A percentile compares a stretch with the other conserved stretches of the same genome.
Evolutionary conservation across 495 filamentous ascomycete genomes (phyloP).

Genomic region (Annulohypoxylon maeteangense): DNA sequence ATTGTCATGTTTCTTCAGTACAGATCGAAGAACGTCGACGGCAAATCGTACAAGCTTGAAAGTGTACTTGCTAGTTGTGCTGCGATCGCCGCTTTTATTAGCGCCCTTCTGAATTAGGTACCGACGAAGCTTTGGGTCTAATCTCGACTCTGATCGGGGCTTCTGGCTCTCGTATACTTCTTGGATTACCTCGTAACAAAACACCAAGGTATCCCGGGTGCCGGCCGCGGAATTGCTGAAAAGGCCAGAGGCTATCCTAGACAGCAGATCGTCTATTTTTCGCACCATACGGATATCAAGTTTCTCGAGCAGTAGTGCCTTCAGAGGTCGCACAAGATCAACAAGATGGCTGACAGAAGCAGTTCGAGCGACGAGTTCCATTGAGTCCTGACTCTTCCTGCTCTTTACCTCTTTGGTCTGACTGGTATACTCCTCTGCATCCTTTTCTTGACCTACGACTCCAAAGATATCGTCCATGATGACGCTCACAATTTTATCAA

Average conservation of each 20-base stretch:
- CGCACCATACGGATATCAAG: slow-evolving; percentile 79
- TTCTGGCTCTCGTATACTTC: slow-evolving; percentile 75
- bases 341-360: slow-evolving; percentile 79
- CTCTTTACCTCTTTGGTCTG: slow-evolving; percentile 98
- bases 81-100: slow-evolving; percentile 72
- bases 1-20: slow-evolving; percentile 81
- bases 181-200: slow-evolving; percentile 93
- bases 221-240: slow-evolving; percentile 79
- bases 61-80: slow-evolving; percentile 75
- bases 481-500: slow-evolving; percentile 77
- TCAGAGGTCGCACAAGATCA: slow-evolving; percentile 78
- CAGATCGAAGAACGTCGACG: slow-evolving; percentile 82
- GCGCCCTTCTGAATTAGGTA: slow-evolving; percentile 82
- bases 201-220: slow-evolving; percentile 81
- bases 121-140: slow-evolving; percentile 70
- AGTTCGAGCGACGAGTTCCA: slow-evolving; percentile 88
- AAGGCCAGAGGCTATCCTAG: slow-evolving; percentile 83
- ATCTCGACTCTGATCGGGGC: slow-evolving; percentile 54
- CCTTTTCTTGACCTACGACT: slow-evolving; percentile 94
- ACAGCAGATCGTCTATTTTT: slow-evolving; percentile 91
- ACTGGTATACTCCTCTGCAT: slow-evolving; percentile 93
- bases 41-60: slow-evolving; percentile 89
- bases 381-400: slow-evolving; percentile 96
- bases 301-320: slow-evolving; percentile 80
- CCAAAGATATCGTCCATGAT: slow-evolving; percentile 99